These are phyloP conservation scores for Larix kaempferi DNA, from an alignment of 75 land plant species.

Conservation along the genomic window DNA sequence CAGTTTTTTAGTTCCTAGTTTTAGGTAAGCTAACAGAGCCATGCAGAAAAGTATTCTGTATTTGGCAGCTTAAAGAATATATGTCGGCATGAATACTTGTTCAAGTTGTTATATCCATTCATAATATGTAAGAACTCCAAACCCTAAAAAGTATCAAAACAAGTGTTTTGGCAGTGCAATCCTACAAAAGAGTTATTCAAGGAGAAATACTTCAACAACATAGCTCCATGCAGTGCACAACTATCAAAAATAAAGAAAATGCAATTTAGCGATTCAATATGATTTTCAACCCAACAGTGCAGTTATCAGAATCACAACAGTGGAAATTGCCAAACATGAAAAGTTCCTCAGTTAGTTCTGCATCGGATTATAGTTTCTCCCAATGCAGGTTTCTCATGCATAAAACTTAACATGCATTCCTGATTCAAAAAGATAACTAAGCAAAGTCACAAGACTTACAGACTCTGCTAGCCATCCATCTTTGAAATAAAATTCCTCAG, in stretches of 20 bases:
- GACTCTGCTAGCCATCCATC: slow-evolving; percentile 82
- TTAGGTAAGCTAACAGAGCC: neutral
- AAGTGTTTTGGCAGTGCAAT: neutral
- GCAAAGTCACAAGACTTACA: slow-evolving; percentile 38
- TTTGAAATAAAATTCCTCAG: slow-evolving; percentile 57
- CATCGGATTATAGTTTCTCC: neutral
- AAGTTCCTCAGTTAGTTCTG: neutral
- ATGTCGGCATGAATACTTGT: neutral
- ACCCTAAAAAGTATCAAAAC: neutral
- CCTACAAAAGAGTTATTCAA: neutral
- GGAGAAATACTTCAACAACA: neutral
- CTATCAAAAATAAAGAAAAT: neutral
- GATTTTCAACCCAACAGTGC: neutral
- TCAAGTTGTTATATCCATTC: neutral
- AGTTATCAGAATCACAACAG: neutral
- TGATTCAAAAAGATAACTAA: neutral
- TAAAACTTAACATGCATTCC: neutral
- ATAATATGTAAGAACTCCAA: neutral
- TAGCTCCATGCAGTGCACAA: neutral
- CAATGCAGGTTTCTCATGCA: neutral
- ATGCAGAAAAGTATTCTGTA: neutral
- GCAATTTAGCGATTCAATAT: neutral
- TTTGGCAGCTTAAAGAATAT: neutral
- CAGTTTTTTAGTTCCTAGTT: neutral
- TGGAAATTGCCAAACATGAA: neutral